Evolutionary conservation across 345 rosid species (phyloP), one percentile per base, ranked within the genome.

Genomic region (Raphanus sativus): DNA sequence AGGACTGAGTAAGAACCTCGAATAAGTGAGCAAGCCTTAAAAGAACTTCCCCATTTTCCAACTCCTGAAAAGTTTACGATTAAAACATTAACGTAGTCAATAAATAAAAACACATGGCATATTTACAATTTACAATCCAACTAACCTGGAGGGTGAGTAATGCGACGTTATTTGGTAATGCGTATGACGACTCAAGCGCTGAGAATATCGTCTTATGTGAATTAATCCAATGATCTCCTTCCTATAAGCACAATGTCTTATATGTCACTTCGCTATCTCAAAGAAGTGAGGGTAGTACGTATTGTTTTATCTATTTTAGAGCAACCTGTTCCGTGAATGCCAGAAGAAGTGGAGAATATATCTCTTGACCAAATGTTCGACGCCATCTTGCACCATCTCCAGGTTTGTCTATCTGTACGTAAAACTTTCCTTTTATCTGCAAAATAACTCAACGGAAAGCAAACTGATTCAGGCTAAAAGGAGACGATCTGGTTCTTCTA

Each of bases 371-470:
- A 29, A 85, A 77, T 15, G 83, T 85, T 42, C 97, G 90, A 62
- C 98, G 96, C 98, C 98, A 94, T 78, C 86, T 91, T 16, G 97
- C 91, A 74, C 98, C 98, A 68, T 86, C 96, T 82, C 98, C 97
- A 55, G 83, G 77, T 34, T 79, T 88, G 77, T 91, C 96, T 17
- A 94, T 84, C 76, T 87, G 88, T 73, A 86, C 75, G 58, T 87
- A 90, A 79, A 67, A 84, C 82, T 90, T 94, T 69, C 98, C 98
- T 87, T 54, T 86, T 72, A 91, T 85, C 98, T 94, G 83, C 70
- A 82, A 78, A 81, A 82, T 17, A 62, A 65, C 28, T 65, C 45
- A 34, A 56, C 30, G 26, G 34, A 58, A 58, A 8, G 58, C 36
- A 67, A 78, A 78, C 6, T 17, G 48, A 16, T 34, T 24, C n/a